phyloP scores from a whole-genome alignment of 768 basidiomycete species.

The Russula ochroleuca region DNA sequence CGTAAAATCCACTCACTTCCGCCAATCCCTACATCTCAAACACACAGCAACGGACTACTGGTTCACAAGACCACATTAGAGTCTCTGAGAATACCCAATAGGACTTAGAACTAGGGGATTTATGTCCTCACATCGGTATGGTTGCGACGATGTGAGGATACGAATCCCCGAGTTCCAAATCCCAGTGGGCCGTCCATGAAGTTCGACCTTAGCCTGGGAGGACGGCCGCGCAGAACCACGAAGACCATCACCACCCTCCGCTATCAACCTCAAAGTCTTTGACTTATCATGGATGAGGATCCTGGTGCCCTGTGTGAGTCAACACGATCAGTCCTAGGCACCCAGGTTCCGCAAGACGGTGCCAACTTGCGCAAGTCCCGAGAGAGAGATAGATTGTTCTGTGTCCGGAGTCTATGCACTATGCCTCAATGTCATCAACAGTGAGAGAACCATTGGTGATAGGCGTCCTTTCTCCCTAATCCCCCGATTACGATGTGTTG shows the following conservation, averaged over 20 bases:
- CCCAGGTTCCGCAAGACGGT: background rate
- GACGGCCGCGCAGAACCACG: too few species aligned
- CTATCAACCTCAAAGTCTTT: background rate
- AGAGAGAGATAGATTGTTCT: background rate
- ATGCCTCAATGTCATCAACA: background rate
- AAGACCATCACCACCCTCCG: too few species aligned
- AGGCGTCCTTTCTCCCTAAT: background rate
- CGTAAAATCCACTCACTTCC: too few species aligned
- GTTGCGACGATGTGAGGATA: background rate
- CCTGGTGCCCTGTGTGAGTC: background rate
- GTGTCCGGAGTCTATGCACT: background rate
- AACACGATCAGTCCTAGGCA: background rate
- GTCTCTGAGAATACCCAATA: background rate
- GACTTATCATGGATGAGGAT: background rate
- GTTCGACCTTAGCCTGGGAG: background rate
- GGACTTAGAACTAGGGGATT: background rate
- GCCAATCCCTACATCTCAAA: too few species aligned
- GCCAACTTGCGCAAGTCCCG: background rate
- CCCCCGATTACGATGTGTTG: background rate
- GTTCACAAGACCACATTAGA: too few species aligned
- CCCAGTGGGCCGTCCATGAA: background rate
- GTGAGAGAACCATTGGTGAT: background rate
- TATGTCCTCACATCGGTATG: background rate
- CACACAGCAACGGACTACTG: too few species aligned
- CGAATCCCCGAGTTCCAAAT: background rate